Conservation (phyloP, 2,329 filamentous ascomycete genomes). For the Plectosphaerella sp. region DNA sequence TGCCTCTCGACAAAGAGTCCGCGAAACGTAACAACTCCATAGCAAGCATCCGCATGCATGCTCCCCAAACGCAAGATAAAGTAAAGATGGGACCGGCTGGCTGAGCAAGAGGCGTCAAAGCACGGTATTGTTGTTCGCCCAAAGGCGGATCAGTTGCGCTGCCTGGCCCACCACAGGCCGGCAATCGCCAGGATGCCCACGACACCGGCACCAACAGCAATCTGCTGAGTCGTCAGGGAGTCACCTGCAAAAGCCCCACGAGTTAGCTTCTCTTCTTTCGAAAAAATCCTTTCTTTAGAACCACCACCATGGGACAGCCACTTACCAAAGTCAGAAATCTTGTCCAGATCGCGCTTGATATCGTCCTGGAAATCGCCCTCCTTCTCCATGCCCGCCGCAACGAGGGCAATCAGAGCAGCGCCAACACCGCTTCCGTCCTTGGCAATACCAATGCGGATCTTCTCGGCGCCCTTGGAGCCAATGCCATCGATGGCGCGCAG, state of each 20-base stretch:
- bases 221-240: neutral
- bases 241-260: neutral
- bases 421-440: slow-evolving; percentile 92
- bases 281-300: too few species aligned
- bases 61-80: too few species aligned
- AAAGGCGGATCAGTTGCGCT: neutral
- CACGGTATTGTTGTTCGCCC: too few species aligned
- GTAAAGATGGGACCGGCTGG: too few species aligned
- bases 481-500: slow-evolving; percentile 73
- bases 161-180: slow-evolving; percentile 11
- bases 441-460: slow-evolving; percentile 89
- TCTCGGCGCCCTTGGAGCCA: slow-evolving; percentile 73
- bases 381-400: slow-evolving; percentile 68
- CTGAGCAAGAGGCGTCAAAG: too few species aligned
- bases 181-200: slow-evolving; percentile 29
- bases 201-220: slow-evolving; percentile 15
- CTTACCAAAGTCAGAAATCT: slow-evolving; percentile 25
- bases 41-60: too few species aligned
- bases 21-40: too few species aligned
- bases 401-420: slow-evolving; percentile 87
- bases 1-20: too few species aligned
- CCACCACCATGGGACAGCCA: slow-evolving; percentile 1
- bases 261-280: neutral
- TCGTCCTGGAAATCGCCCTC: slow-evolving; percentile 33
- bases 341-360: slow-evolving; percentile 28